Conservation (phyloP, 148 eudicot species). For the Cornus controversa region DNA sequence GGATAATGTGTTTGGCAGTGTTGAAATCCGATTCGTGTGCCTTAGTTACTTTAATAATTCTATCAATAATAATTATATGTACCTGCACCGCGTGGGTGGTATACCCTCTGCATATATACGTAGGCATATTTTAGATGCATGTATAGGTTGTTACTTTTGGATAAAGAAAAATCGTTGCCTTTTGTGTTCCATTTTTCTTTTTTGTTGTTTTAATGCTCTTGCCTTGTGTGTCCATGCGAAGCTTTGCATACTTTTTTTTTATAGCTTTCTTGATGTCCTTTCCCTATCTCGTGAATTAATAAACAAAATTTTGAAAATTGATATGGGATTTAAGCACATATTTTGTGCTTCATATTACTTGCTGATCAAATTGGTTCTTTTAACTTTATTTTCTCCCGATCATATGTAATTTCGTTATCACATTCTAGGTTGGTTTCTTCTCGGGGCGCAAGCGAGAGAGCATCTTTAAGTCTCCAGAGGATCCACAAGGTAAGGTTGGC, state of each 20-base stretch:
- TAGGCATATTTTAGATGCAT: too few relatives aligned
- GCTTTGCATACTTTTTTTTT: too few relatives aligned
- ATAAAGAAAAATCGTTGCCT: too few relatives aligned
- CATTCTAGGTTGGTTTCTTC: constrained; percentile 79
- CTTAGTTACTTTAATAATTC: not conserved
- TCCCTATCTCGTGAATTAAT: not conserved
- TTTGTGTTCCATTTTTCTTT: too few relatives aligned
- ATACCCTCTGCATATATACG: not conserved
- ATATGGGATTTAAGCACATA: not conserved
- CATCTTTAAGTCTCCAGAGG: constrained; percentile 97
- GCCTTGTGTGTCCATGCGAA: not conserved
- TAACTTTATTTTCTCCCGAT: too few relatives aligned
- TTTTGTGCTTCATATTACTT: not conserved
- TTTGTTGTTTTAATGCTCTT: not conserved
- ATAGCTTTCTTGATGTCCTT: not conserved
- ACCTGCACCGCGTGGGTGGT: too few relatives aligned
- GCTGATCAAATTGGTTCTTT: not conserved
- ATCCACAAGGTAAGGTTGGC: constrained; percentile 96
- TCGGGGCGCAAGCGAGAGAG: constrained; percentile 94
- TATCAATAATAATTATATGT: too few relatives aligned
- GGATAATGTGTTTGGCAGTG: too few relatives aligned
- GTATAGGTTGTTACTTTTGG: too few relatives aligned
- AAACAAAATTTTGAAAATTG: not conserved
- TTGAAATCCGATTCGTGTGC: not conserved
- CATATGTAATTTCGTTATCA: not conserved